Evolutionary conservation across 139 green algal genomes (phyloP).

Genomic region (Haematococcus lacustris): DNA sequence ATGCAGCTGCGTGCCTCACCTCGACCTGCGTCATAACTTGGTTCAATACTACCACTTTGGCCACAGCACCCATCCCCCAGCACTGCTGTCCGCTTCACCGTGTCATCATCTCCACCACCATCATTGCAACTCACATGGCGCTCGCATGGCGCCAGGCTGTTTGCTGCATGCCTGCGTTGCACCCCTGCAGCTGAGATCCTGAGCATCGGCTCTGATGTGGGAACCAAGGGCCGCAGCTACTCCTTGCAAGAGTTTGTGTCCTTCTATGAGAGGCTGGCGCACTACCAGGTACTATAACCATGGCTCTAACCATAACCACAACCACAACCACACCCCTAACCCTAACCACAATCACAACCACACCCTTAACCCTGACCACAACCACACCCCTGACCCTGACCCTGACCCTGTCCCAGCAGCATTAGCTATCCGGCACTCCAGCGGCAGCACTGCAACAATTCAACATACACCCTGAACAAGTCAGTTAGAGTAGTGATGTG

Average conservation of each 20-base stretch:
- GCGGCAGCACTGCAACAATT: not conserved
- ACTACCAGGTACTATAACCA: too few species aligned
- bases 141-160: too few species aligned
- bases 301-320: too few species aligned
- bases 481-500: not conserved
- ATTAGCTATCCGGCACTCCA: not conserved
- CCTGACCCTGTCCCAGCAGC: too few species aligned
- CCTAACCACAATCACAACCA: not conserved
- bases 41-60: too few species aligned
- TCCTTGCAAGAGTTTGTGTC: conserved; percentile 13
- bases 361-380: not conserved
- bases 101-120: too few species aligned
- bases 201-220: conserved; percentile 5
- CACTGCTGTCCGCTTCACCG: too few species aligned
- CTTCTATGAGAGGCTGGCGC: conserved; percentile 16
- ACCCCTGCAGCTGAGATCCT: conserved; percentile 19
- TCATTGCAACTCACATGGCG: too few species aligned
- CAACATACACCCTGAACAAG: not conserved
- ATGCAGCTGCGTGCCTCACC: too few species aligned
- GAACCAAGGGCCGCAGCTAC: conserved; percentile 9
- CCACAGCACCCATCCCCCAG: too few species aligned
- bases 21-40: too few species aligned
- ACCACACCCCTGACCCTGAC: not conserved
- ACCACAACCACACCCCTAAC: not conserved
- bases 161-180: not conserved